These are phyloP conservation scores for Claviceps arundinis DNA, from an alignment of 2,329 filamentous ascomycete genomes.

Conservation along the genomic window DNA sequence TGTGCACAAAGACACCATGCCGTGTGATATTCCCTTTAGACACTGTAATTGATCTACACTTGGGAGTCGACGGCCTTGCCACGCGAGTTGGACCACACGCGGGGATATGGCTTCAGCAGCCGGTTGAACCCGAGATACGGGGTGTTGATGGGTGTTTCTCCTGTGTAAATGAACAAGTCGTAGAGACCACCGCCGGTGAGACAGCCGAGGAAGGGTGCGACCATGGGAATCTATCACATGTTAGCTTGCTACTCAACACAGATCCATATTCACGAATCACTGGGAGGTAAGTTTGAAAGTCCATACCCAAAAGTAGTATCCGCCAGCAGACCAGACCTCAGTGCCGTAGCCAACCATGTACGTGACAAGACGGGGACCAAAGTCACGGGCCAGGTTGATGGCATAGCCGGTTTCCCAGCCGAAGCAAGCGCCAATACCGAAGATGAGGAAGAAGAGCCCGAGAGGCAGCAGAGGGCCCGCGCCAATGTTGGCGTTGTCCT, in stretches of 20 bases:
- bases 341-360: conserved; percentile 55
- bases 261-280: background rate
- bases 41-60: conserved; percentile 6
- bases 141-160: conserved; percentile 56
- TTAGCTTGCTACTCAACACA: background rate
- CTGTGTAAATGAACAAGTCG: conserved; percentile 55
- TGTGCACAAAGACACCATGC: background rate
- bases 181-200: conserved; percentile 53
- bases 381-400: conserved; percentile 61
- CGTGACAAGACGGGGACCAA: conserved; percentile 53
- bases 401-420: conserved; percentile 69
- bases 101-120: conserved; percentile 23
- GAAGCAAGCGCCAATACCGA: conserved; percentile 59
- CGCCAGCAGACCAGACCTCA: conserved; percentile 53
- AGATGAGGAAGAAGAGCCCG: conserved; percentile 57
- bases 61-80: conserved; percentile 10
- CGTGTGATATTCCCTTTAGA: background rate
- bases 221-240: conserved; percentile 50
- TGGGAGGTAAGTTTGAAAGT: background rate
- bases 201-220: conserved; percentile 54
- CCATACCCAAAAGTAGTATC: conserved; percentile 60
- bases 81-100: conserved; percentile 25
- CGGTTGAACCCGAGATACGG: conserved; percentile 50
- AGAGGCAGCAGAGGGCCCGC: conserved; percentile 44
- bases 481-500: conserved; percentile 42